These are phyloP conservation scores for Coemansia sp. DNA, from an alignment of 192 early-diverging fungal species.

Conservation along the genomic window DNA sequence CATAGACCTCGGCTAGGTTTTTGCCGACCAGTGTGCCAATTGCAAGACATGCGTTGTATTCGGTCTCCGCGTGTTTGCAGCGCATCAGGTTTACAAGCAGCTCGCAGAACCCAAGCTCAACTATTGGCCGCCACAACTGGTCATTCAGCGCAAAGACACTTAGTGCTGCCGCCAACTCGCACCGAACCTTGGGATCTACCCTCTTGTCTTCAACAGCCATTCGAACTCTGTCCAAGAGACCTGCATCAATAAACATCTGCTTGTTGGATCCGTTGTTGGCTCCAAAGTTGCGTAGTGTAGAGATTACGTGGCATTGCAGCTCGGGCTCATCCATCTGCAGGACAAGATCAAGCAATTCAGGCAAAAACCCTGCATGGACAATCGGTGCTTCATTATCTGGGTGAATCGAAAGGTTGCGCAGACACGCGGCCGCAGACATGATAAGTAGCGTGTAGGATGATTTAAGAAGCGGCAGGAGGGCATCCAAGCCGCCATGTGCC, in stretches of 20 bases:
- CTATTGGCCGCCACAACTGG: constrained; percentile 31
- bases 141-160: constrained; percentile 35
- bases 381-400: constrained; percentile 78
- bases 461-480: constrained; percentile 66
- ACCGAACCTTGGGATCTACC: constrained; percentile 1
- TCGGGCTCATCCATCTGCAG: constrained; percentile 25
- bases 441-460: constrained; percentile 64
- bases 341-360: constrained; percentile 34
- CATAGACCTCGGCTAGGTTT: constrained; percentile 21
- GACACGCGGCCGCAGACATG: constrained; percentile 76
- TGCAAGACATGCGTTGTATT: constrained; percentile 33
- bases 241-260: constrained; percentile 25
- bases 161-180: constrained; percentile 34
- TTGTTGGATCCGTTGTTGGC: constrained; percentile 30
- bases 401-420: constrained; percentile 88
- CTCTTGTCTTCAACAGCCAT: constrained; percentile 10
- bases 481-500: constrained; percentile 63
- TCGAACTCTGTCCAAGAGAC: constrained; percentile 28
- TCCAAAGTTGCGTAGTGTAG: constrained; percentile 39
- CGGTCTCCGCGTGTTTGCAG: constrained; percentile 12
- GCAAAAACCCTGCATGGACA: constrained; percentile 73
- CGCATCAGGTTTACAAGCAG: constrained; percentile 21
- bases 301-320: constrained; percentile 36
- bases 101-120: constrained; percentile 30
- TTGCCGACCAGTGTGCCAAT: constrained; percentile 27